Evolutionary conservation across 2,329 filamentous ascomycete genomes (phyloP).

Genomic region (Xylariomycetidae sp.): DNA sequence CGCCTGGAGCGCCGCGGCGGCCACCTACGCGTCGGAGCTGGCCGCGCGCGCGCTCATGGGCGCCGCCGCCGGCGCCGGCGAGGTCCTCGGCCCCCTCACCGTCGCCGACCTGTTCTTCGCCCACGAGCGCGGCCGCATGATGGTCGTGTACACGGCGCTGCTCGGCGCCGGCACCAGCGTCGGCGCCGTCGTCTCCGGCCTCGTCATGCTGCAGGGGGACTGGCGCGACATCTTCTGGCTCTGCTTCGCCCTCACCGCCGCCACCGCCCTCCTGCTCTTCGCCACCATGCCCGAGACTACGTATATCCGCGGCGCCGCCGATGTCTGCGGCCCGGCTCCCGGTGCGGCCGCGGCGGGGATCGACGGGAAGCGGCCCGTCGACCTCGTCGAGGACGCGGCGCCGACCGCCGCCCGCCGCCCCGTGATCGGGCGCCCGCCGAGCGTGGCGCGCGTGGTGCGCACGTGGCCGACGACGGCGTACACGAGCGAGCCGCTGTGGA

Average conservation of each 20-base stretch:
- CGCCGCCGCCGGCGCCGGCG: conserved; percentile 30
- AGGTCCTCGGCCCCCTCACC: conserved; percentile 32
- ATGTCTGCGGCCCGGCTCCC: no score
- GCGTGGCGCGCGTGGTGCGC: neutral
- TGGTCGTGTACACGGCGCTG: conserved; percentile 19
- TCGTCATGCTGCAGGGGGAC: conserved; percentile 25
- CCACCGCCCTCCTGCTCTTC: conserved; percentile 26
- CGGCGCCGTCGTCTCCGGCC: conserved; percentile 4
- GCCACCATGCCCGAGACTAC: conserved; percentile 35
- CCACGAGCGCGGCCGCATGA: conserved; percentile 31
- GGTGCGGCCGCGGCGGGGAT: conserved; percentile 1
- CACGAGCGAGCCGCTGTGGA: conserved; percentile 27
- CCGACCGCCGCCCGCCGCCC: neutral
- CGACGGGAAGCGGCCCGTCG: neutral
- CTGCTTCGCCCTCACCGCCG: conserved; percentile 27
- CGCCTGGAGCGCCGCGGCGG: conserved; percentile 2
- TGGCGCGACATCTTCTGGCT: conserved; percentile 32
- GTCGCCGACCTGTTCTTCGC: conserved; percentile 35
- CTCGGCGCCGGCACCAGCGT: neutral
- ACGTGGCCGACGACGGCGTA: conserved; percentile 6
- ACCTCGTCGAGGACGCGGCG: neutral
- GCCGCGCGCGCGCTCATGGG: conserved; percentile 30
- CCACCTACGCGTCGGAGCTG: conserved; percentile 13
- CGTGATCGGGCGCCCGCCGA: conserved; percentile 1
- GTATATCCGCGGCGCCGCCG: conserved; percentile 13